Conservation (phyloP, 2,329 filamentous ascomycete genomes). For the Talaromyces piceae region DNA sequence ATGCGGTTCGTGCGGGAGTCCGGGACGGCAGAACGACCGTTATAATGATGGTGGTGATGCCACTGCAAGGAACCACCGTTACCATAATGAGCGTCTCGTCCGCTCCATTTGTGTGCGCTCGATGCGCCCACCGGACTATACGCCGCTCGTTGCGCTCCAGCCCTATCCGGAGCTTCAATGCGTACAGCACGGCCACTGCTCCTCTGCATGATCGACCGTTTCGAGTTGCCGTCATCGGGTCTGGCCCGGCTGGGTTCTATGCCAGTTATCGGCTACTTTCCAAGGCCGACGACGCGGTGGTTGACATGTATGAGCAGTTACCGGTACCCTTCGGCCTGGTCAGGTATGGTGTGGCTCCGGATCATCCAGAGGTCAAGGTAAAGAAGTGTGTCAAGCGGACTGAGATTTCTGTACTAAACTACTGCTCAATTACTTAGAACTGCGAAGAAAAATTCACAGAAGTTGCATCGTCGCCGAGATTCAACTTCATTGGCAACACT, state of each 20-base stretch:
- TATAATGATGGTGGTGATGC: no score
- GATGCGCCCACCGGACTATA: conserved; percentile 4
- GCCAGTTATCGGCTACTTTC: conserved; percentile 78
- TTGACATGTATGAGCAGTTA: conserved; percentile 95
- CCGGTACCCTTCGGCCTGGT: conserved; percentile 91
- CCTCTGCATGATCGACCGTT: conserved; percentile 46
- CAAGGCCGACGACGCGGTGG: conserved; percentile 60
- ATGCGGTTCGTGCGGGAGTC: background rate
- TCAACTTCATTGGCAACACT: conserved; percentile 87
- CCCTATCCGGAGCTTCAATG: background rate
- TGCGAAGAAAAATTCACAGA: conserved; percentile 91
- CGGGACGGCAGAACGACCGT: background rate
- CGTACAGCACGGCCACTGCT: conserved; percentile 17
- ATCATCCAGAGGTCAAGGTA: conserved; percentile 97
- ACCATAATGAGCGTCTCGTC: background rate
- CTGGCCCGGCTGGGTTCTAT: conserved; percentile 94
- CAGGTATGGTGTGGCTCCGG: conserved; percentile 91
- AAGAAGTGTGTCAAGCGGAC: background rate
- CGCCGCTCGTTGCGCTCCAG: conserved; percentile 5
- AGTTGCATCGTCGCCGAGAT: conserved; percentile 71
- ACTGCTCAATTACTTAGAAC: conserved; percentile 54
- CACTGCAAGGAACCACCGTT: background rate
- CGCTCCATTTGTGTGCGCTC: conserved; percentile 6
- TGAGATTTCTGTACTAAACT: background rate
- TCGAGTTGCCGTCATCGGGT: conserved; percentile 82